Base-by-base conservation (phyloP, 2,329 filamentous ascomycete genomes). In the Grosmannia clavigera region DNA sequence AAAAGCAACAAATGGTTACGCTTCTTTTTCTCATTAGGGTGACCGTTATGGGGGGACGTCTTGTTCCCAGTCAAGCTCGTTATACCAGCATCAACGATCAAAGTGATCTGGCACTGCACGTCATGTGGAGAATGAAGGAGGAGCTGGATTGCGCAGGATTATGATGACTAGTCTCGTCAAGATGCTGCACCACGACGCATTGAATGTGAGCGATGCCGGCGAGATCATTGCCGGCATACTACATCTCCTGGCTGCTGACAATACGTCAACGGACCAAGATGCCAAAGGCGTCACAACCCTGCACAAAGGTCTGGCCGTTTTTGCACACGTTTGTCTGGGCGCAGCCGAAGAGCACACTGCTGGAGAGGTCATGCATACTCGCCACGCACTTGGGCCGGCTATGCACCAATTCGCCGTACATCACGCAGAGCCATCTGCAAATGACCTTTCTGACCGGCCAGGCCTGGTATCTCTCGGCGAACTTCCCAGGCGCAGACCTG, bases 151-250 rank as follows among this genome's bases (percentile, higher is more conserved):
- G 14, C 50, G 57, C 50, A n/a, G 33, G 22, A n/a, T 1, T 7
- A 33, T 55, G 25, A 29, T 48, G 1, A 19, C 12, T 14, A 48
- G 57, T 16, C 38, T 59, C 16, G 51, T 25, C 35, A 54, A 35
- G 6, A 14, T 33, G 6, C 27, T 59, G 57, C 57, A 59, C 25
- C 12, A 35, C 16, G 57, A 50, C 3, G 35, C 57, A 1, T 22
- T 59, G 33, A 59, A 48, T 12, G 57, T 25, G 25, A 50, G 51
- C 38, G 57, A 55, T 22, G 7, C 33, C 9, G 57, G 51, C 35
- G 51, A 55, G 27, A 46, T 59, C 9, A n/a, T 59, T 46, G 57
- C 57, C 51, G 57, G 57, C 2, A 22, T 46, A 9, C 57, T 59
- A 7, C 57, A 55, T n/a, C 57, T 59, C 4, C 16, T 55, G 19